Base-by-base conservation (phyloP, 495 filamentous ascomycete genomes). In the Penicillium canariense region DNA sequence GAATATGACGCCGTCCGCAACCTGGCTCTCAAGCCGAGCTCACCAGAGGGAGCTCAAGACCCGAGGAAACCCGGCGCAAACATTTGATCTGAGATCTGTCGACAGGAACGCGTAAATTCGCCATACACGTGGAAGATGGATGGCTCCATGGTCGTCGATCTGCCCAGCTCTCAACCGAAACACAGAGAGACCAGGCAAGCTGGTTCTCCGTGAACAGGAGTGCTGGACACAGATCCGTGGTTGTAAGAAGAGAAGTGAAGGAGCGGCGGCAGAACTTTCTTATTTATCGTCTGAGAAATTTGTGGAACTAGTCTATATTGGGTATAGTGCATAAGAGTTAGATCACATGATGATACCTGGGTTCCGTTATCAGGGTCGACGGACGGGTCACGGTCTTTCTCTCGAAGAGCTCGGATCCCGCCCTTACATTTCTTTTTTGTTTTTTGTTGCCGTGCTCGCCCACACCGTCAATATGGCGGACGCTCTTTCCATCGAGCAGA, bases 61-160 rank as follows among this genome's bases (percentile, higher is more conserved):
- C 73, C 66, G 60, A 66, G 55, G 55, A 63, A 68, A 63, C 69
- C 66, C 59, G 60, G 69, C 60, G 67, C 62, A 63, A 63, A 72
- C 66, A 63, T 77, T 94, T 81, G 66, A 67, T 96, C 85, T 95
- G 65, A 87, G 84, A 93, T 84, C 85, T 92, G 91, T 95, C 88
- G 87, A 89, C 85, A 79, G 87, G 90, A 90, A 79, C 91, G 86
- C 58, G 52, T 86, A 63, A 64, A 27, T 81, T 87, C 87, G 90
- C 83, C 85, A 91, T 81, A 71, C 68, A 73, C 54, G 65, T 69
- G 54, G 59, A 66, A 68, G 64, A 61, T 62, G 66, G 73, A 78
- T 89, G 89, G 85, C 89, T 92, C 90, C 90, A 81, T 90, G 71
- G 66, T 79, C 79, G 87, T 87, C 87, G 87, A 91, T 81, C 86